phyloP scores from a whole-genome alignment of 176 grass and related monocot species.

The Luzula sylvatica region DNA sequence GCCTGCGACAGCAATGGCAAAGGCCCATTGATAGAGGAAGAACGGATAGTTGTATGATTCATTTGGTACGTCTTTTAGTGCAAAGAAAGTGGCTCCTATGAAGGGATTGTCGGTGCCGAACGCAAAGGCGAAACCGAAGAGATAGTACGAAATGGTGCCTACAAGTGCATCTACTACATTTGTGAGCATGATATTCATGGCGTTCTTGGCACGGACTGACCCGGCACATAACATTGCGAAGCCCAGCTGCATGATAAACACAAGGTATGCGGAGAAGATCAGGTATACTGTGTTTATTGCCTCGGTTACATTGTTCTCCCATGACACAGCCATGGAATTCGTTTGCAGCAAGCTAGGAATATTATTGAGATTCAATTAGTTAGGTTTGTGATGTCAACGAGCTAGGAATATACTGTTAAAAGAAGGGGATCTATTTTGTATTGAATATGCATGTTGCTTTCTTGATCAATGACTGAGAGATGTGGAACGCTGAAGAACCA shows the following conservation, averaged over 20 bases:
- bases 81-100: conserved; percentile 19
- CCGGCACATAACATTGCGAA: conserved; percentile 30
- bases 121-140: conserved; percentile 30
- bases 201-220: conserved; percentile 18
- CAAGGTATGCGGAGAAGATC: conserved; percentile 25
- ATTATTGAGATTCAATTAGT: too few relatives aligned
- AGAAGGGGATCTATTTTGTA: too few relatives aligned
- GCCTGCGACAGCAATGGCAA: conserved; percentile 18
- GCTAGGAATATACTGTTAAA: too few relatives aligned
- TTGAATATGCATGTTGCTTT: too few relatives aligned
- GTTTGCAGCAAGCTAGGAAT: too few relatives aligned
- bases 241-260: conserved; percentile 29
- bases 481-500: too few relatives aligned
- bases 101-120: conserved; percentile 22
- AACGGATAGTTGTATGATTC: conserved; percentile 19
- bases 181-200: conserved; percentile 28
- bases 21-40: conserved; percentile 26
- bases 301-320: conserved; percentile 22
- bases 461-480: too few relatives aligned
- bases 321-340: conserved; percentile 11
- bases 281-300: conserved; percentile 25
- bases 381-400: too few relatives aligned
- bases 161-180: conserved; percentile 17
- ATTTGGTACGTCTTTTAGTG: conserved; percentile 12
- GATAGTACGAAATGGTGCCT: conserved; percentile 25